Evolutionary conservation across 768 basidiomycete genomes (phyloP).

Genomic region (Cyathus striatus): DNA sequence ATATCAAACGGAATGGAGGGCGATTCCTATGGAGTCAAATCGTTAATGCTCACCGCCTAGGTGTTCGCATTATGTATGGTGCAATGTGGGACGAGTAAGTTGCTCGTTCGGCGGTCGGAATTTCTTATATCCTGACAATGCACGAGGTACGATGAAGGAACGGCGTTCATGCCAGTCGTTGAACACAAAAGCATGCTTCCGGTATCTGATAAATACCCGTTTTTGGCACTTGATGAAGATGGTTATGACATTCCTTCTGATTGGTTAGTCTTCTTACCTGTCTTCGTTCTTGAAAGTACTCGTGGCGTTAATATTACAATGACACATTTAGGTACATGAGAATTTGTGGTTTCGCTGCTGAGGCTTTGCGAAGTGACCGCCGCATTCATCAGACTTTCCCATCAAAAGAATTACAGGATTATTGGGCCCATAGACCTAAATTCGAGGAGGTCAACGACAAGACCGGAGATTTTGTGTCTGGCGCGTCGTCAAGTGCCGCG

Average conservation of each 20-base stretch:
- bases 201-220: slow-evolving; percentile 48
- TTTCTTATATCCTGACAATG: slow-evolving; percentile 1
- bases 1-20: slow-evolving; percentile 67
- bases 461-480: slow-evolving; percentile 25
- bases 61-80: slow-evolving; percentile 66
- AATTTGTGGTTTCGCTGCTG: slow-evolving; percentile 67
- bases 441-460: slow-evolving; percentile 39
- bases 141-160: slow-evolving; percentile 80
- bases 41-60: slow-evolving; percentile 57
- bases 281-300: slow-evolving; percentile 1
- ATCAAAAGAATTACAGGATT: slow-evolving; percentile 67
- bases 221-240: slow-evolving; percentile 74
- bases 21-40: slow-evolving; percentile 78
- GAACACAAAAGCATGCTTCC: slow-evolving; percentile 56
- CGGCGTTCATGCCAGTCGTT: slow-evolving; percentile 74
- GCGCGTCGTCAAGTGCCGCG: slow-evolving; percentile 10
- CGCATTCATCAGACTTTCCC: slow-evolving; percentile 60
- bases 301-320: not conserved
- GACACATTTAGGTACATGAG: slow-evolving; percentile 61
- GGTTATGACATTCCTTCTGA: slow-evolving; percentile 74
- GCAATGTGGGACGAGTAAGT: slow-evolving; percentile 87
- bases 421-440: slow-evolving; percentile 60
- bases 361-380: slow-evolving; percentile 63
- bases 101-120: not conserved
- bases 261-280: slow-evolving; percentile 48